Evolutionary conservation across 441 rosid species (phyloP).

Genomic region (Eugenia klotzschiana): DNA sequence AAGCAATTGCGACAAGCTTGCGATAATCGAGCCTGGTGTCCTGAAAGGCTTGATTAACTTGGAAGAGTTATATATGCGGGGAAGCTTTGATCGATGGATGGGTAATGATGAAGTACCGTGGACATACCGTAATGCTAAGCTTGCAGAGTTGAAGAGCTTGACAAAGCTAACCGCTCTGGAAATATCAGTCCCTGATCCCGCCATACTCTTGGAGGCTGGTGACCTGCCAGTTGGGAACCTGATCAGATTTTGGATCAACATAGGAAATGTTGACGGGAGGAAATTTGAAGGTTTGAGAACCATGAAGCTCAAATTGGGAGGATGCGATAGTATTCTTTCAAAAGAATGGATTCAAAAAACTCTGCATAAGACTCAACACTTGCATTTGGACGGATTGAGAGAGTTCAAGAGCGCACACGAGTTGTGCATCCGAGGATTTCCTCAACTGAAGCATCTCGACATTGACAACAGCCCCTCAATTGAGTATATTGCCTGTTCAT

Average conservation of each 20-base stretch:
- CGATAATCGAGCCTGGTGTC: not conserved
- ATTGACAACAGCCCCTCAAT: accelerated
- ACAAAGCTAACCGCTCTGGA: not conserved
- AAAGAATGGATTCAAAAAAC: not conserved
- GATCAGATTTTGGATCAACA: not conserved
- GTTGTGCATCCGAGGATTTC: not conserved
- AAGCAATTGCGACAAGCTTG: accelerated
- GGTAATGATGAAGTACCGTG: not conserved
- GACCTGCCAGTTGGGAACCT: not conserved
- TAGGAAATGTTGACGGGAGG: not conserved
- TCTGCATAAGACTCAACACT: not conserved
- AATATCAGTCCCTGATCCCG: not conserved
- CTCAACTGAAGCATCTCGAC: not conserved
- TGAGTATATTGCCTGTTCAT: not conserved
- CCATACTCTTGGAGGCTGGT: not conserved
- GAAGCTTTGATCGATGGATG: not conserved
- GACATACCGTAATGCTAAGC: not conserved
- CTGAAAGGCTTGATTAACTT: not conserved
- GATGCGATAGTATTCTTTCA: not conserved
- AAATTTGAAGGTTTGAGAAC: not conserved
- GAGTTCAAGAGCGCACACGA: not conserved
- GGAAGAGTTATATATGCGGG: not conserved
- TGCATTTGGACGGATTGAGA: accelerated
- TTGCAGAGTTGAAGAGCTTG: not conserved
- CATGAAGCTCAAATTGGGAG: not conserved